These are phyloP conservation scores for Ceratobasidium sp. DNA, from an alignment of 1,284 basidiomycete genomes.

Conservation along the genomic window DNA sequence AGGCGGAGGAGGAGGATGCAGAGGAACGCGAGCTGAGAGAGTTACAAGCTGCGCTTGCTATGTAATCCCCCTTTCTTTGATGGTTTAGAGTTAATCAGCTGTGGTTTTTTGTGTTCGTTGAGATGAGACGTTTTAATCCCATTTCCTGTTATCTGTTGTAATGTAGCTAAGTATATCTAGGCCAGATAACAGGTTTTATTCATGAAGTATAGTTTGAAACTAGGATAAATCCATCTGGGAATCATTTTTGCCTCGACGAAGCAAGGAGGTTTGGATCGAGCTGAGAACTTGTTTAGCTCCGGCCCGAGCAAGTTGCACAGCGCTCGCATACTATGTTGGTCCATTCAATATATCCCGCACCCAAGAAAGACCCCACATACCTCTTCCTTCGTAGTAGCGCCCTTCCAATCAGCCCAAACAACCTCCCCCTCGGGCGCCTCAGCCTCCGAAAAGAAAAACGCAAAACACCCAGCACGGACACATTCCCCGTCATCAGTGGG, in stretches of 20 bases:
- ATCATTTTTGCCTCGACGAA: background rate
- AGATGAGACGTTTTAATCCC: slow-evolving; percentile 20
- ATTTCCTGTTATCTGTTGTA: slow-evolving; percentile 35
- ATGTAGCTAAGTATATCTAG: slow-evolving; percentile 29
- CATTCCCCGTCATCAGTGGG: slow-evolving; percentile 57
- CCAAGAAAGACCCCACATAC: slow-evolving; percentile 16
- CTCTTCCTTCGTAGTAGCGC: slow-evolving; percentile 34
- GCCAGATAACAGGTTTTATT: slow-evolving; percentile 34
- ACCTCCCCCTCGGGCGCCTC: slow-evolving; percentile 37
- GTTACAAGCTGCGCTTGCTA: slow-evolving; percentile 88
- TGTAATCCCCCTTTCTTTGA: slow-evolving; percentile 57
- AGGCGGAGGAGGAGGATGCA: slow-evolving; percentile 76
- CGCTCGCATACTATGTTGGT: slow-evolving; percentile 11
- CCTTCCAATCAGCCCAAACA: slow-evolving; percentile 43
- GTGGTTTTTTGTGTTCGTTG: background rate
- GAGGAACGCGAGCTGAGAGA: slow-evolving; percentile 91
- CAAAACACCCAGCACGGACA: slow-evolving; percentile 65
- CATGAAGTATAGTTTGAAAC: slow-evolving; percentile 11
- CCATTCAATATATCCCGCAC: background rate
- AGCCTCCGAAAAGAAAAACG: slow-evolving; percentile 60
- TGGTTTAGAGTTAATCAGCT: slow-evolving; percentile 4
- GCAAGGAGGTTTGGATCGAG: slow-evolving; percentile 2
- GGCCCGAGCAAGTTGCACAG: slow-evolving; percentile 5
- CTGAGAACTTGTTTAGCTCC: slow-evolving; percentile 14
- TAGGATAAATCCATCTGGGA: slow-evolving; percentile 27